Evolutionary conservation across 768 basidiomycete genomes (phyloP).

Genomic region (Phaffia australis): DNA sequence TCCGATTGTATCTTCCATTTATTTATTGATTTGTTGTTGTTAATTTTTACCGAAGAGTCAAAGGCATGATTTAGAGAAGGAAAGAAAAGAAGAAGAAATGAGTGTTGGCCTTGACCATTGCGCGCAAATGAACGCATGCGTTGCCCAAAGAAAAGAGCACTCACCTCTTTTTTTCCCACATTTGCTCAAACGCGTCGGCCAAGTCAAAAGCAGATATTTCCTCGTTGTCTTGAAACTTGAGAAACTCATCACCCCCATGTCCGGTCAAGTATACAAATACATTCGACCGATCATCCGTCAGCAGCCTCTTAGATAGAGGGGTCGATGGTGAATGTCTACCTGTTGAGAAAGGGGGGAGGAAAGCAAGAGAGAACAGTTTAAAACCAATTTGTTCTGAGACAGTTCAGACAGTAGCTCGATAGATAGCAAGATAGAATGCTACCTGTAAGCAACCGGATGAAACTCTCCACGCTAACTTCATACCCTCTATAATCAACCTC

Average conservation of each 20-base stretch:
- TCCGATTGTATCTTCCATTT: constrained; percentile 67
- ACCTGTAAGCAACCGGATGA: constrained; percentile 87
- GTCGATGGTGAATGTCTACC: constrained; percentile 45
- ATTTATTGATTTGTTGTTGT: not conserved
- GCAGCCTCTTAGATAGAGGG: constrained; percentile 81
- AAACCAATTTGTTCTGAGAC: not conserved
- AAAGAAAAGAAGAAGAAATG: constrained; percentile 1
- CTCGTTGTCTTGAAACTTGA: constrained; percentile 98
- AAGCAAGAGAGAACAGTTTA: not conserved
- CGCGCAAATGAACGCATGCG: constrained; percentile 4
- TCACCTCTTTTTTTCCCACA: constrained; percentile 91
- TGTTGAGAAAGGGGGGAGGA: constrained; percentile 5
- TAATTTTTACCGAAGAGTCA: not conserved
- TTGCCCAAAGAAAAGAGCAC: constrained; percentile 26
- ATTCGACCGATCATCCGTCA: constrained; percentile 82
- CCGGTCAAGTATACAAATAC: constrained; percentile 98
- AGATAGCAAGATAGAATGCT: not conserved
- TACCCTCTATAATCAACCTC: constrained; percentile 98
- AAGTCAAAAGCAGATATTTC: constrained; percentile 94
- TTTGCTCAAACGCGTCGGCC: constrained; percentile 96
- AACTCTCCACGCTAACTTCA: constrained; percentile 95
- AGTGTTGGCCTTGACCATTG: not conserved
- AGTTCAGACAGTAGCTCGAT: not conserved
- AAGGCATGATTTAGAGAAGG: not conserved
- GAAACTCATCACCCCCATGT: constrained; percentile 93